Evolutionary conservation across 345 rosid genomes (phyloP).

Genomic region (Orychophragmus violaceus): DNA sequence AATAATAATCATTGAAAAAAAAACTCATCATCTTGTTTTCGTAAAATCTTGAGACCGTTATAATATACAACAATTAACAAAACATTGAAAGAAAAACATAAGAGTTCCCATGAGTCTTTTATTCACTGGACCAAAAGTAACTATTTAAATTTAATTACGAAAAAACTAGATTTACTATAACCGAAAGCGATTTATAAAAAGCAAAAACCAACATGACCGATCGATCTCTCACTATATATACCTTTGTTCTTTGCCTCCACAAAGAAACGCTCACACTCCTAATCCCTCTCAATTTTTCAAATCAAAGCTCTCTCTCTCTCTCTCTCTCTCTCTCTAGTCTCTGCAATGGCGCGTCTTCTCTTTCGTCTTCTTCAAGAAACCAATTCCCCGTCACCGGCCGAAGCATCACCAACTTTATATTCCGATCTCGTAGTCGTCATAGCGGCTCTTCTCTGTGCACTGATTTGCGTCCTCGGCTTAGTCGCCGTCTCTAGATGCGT

Average conservation of each 20-base stretch:
- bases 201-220: neutral
- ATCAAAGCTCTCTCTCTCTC: neutral
- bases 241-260: neutral
- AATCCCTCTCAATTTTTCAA: constrained; percentile 11
- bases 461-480: constrained; percentile 80
- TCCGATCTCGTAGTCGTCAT: constrained; percentile 78
- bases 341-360: constrained; percentile 74
- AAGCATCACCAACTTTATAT: constrained; percentile 32
- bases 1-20: too few species aligned
- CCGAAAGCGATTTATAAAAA: constrained; percentile 1
- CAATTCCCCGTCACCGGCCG: constrained; percentile 18
- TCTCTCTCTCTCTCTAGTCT: constrained; percentile 17
- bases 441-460: constrained; percentile 84
- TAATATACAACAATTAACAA: neutral
- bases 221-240: constrained; percentile 12
- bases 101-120: neutral
- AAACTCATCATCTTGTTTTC: neutral
- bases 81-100: neutral
- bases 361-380: constrained; percentile 31
- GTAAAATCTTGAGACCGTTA: constrained; percentile 4
- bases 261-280: constrained; percentile 23
- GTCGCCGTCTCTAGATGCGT: constrained; percentile 80
- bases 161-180: neutral
- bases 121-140: neutral
- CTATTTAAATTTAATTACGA: neutral